Conservation (phyloP, 2,329 filamentous ascomycete genomes). For the Fusarium sp. region DNA sequence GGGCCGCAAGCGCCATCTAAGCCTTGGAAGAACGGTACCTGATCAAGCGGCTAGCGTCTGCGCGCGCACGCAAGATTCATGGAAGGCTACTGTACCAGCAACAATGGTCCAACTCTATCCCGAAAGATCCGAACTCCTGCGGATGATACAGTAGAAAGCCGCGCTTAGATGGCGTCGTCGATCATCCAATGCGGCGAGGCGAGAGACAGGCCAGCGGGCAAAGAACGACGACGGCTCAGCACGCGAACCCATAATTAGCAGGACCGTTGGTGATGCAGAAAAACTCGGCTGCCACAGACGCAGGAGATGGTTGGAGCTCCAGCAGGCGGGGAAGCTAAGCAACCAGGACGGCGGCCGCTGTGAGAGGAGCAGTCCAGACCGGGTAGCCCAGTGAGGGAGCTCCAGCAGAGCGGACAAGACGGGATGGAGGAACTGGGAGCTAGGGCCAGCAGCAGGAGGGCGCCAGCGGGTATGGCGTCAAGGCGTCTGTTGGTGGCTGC, state of each 20-base stretch:
- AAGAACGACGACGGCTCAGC: conserved; percentile 17
- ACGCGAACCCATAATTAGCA: conserved; percentile 11
- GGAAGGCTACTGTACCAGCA: conserved; percentile 1
- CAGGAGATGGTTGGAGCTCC: conserved; percentile 4
- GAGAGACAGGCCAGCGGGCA: conserved; percentile 9
- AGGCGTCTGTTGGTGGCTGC: conserved; percentile 43
- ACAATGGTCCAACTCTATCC: conserved; percentile 4
- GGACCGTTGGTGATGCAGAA: conserved; percentile 2
- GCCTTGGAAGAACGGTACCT: conserved; percentile 44
- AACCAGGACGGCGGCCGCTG: conserved; percentile 4
- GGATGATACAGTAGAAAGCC: background rate
- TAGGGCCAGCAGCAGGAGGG: conserved; percentile 7
- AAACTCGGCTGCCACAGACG: background rate
- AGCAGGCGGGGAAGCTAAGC: background rate
- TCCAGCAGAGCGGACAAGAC: background rate
- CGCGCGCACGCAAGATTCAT: conserved; percentile 16
- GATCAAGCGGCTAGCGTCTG: conserved; percentile 38
- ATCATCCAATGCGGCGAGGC: conserved; percentile 7
- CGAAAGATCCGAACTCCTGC: conserved; percentile 28
- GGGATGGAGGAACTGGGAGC: background rate
- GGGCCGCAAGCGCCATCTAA: conserved; percentile 45
- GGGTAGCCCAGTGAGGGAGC: background rate
- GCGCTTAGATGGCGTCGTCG: conserved; percentile 17
- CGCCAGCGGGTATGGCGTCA: conserved; percentile 43
- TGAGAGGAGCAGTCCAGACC: background rate